Conservation (phyloP, 768 basidiomycete genomes). For the Boletus vermiculosoides region DNA sequence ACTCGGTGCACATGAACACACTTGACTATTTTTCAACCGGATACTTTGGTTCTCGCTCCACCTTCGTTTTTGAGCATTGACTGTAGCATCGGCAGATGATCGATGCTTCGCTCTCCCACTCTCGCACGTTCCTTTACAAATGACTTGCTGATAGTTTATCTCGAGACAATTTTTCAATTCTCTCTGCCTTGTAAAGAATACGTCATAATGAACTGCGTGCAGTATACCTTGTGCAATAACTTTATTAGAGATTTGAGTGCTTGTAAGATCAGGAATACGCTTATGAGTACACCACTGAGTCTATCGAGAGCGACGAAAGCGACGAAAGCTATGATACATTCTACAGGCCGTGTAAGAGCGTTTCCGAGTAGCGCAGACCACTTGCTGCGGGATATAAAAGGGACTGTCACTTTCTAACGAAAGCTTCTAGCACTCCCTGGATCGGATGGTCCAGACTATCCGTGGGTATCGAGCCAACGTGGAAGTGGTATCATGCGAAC, state of each 20-base stretch:
- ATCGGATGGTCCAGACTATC: not conserved
- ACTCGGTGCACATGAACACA: slow-evolving; percentile 2
- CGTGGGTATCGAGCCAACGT: slow-evolving; percentile 4
- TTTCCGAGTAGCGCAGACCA: not conserved
- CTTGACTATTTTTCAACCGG: not conserved
- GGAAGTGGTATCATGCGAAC: slow-evolving; percentile 5
- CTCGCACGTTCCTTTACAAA: slow-evolving; percentile 11
- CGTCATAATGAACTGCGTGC: not conserved
- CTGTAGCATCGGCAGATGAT: not conserved
- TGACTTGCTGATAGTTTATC: slow-evolving; percentile 7
- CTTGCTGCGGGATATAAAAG: not conserved
- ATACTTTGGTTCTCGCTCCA: not conserved
- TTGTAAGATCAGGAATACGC: not conserved
- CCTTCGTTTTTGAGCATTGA: not conserved
- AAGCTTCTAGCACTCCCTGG: not conserved
- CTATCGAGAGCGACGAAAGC: not conserved
- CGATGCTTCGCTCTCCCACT: not conserved
- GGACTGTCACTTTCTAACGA: not conserved
- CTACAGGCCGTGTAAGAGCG: not conserved
- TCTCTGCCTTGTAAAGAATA: slow-evolving; percentile 7
- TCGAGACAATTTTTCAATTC: not conserved
- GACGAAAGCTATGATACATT: not conserved
- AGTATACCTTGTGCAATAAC: not conserved
- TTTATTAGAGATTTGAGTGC: not conserved
- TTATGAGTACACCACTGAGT: not conserved